phyloP scores from a whole-genome alignment of 2,329 filamentous ascomycete genomes.

The Septoria linicola region DNA sequence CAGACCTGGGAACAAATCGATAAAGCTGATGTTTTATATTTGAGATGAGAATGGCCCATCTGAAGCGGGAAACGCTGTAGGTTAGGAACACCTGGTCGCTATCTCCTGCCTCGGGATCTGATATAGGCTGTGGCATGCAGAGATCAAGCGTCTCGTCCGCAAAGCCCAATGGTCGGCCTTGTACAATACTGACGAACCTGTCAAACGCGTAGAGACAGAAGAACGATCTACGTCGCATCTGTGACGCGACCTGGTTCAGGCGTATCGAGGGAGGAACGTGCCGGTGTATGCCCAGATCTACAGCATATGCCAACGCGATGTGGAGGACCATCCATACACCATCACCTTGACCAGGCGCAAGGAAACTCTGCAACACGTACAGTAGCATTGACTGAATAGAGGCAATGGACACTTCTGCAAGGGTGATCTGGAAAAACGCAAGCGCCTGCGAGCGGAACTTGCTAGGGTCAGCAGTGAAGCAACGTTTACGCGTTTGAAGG shows the following conservation, averaged over 20 bases:
- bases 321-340: slow-evolving; percentile 8
- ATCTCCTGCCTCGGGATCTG: background rate
- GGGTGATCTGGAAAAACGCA: background rate
- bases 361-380: slow-evolving; percentile 5
- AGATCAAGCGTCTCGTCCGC: slow-evolving; percentile 13
- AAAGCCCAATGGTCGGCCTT: slow-evolving; percentile 16
- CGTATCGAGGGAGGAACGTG: background rate
- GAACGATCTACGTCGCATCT: slow-evolving; percentile 8
- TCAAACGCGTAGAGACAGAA: slow-evolving; percentile 9
- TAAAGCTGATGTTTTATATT: slow-evolving; percentile 13
- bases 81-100: slow-evolving; percentile 7
- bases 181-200: slow-evolving; percentile 10
- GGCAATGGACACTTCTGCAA: slow-evolving; percentile 2
- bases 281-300: slow-evolving; percentile 9
- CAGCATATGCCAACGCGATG: slow-evolving; percentile 7
- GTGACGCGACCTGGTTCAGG: background rate
- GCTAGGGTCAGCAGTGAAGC: background rate
- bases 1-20: background rate
- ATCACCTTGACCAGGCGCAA: slow-evolving; percentile 1
- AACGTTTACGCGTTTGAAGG: background rate
- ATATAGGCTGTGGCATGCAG: background rate
- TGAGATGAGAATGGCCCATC: slow-evolving; percentile 10
- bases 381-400: slow-evolving; percentile 6
- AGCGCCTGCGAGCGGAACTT: slow-evolving; percentile 1
- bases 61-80: slow-evolving; percentile 9